These are phyloP conservation scores for Xylaria sp. DNA, from an alignment of 2,329 filamentous ascomycete genomes.

Conservation along the genomic window DNA sequence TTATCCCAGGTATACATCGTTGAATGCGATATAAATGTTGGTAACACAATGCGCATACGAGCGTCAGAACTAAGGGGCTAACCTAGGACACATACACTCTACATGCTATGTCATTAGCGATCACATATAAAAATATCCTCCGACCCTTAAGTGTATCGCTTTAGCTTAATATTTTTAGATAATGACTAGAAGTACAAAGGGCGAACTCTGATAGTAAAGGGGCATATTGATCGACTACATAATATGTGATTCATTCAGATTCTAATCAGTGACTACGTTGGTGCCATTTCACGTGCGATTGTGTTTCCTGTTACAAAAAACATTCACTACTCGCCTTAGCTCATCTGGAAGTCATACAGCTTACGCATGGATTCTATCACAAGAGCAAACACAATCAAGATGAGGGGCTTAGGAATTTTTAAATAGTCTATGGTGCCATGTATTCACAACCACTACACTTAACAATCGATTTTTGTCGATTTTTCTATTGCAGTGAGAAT, in stretches of 20 bases:
- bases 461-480: neutral
- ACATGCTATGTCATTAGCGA: too few relatives aligned
- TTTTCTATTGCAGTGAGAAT: neutral
- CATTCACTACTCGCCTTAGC: neutral
- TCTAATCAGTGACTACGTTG: neutral
- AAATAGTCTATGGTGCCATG: neutral
- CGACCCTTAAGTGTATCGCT: too few relatives aligned
- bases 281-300: neutral
- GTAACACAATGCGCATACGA: too few relatives aligned
- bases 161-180: too few relatives aligned
- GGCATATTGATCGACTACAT: too few relatives aligned
- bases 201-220: too few relatives aligned
- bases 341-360: neutral
- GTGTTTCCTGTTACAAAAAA: neutral
- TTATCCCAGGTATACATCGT: too few relatives aligned
- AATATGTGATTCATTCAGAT: neutral
- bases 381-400: slow-evolving; percentile 1
- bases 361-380: neutral
- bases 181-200: too few relatives aligned
- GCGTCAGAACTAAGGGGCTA: too few relatives aligned
- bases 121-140: too few relatives aligned
- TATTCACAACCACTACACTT: neutral
- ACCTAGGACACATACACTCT: too few relatives aligned
- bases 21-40: too few relatives aligned
- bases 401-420: neutral